Base-by-base conservation (phyloP, 306 rosid species). In the Psophocarpus tetragonolobus region DNA sequence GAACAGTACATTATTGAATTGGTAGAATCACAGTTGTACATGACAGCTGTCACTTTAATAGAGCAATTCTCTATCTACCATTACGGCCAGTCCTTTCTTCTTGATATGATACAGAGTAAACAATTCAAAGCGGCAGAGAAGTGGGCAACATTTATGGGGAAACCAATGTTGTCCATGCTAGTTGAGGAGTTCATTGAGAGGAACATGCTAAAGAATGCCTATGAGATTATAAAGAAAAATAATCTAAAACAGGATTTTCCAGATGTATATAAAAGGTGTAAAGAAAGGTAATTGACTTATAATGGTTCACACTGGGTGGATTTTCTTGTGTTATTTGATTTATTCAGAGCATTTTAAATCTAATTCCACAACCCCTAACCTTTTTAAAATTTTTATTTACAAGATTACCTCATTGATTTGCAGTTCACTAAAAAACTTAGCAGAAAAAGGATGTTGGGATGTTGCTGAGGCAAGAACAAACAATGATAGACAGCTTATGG, bases 381-480 rank as follows among this genome's bases (percentile, higher is more conserved):
- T 18, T 30, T 33, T 81, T 61, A 2, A 23, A 75, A 24, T 73
- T 63, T 50, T 83, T 80, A 63, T 65, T 61, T 67, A 57, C 68
- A 76, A 65, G 36, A 75, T 35, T 75, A 42, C 39, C 41, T 57
- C 56, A 27, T 84, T 71, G 67, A 48, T 81, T 81, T 63, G 67
- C 90, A 95, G 99, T 82, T 83, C 97, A 56, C 76, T 95, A 38
- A 95, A 91, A 88, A 88, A 83, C 83, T 76, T 95, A 66, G 99
- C 94, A 15, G 98, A 90, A 87, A 95, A 95, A 73, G 99, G 99
- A 84, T 86, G 91, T 76, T 95, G 99, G 99, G 99, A 92, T 63
- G 99, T 92, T 73, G 99, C 99, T 18, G 99, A 95, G 91, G 90
- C 85, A 38, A 91, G 83, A 81, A 82, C 84, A 79, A 88, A 92